phyloP scores from a whole-genome alignment of 164 flowering plant genomes.

The Macadamia integrifolia region DNA sequence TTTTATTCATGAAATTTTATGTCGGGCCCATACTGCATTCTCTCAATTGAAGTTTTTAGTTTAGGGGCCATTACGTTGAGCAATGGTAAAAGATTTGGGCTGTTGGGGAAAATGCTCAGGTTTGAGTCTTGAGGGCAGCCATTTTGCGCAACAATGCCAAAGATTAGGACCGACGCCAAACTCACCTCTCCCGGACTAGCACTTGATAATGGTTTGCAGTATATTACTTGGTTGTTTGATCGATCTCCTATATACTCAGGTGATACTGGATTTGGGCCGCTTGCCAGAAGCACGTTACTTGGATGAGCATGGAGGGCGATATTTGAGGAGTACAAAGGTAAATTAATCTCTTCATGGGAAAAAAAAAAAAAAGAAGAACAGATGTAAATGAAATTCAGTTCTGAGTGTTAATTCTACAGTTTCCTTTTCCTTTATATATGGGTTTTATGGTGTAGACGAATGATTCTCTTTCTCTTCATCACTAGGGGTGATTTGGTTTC shows the following conservation, averaged over 20 bases:
- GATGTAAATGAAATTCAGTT: background rate
- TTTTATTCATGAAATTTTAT: no score
- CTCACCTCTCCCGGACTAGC: no score
- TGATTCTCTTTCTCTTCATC: background rate
- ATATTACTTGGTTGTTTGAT: background rate
- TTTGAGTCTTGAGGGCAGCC: no score
- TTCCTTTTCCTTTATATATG: background rate
- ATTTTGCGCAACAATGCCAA: no score
- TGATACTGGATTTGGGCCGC: conserved; percentile 63
- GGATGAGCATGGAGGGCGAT: conserved; percentile 46
- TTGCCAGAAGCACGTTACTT: conserved; percentile 61
- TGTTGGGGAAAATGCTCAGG: no score
- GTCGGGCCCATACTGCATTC: background rate
- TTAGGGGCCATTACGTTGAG: no score
- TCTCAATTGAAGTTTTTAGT: background rate
- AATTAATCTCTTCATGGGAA: background rate
- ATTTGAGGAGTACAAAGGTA: conserved; percentile 54
- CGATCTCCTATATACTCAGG: conserved; percentile 23
- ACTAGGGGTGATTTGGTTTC: background rate
- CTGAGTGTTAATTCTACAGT: background rate
- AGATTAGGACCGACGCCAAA: no score
- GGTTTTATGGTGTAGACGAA: background rate
- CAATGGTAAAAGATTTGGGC: no score
- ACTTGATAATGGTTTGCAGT: background rate
- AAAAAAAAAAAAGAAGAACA: no score